Evolutionary conservation across 2,329 filamentous ascomycete species (phyloP), one percentile per base, ranked within the genome.

Genomic region (Nigrospora sphaerica): DNA sequence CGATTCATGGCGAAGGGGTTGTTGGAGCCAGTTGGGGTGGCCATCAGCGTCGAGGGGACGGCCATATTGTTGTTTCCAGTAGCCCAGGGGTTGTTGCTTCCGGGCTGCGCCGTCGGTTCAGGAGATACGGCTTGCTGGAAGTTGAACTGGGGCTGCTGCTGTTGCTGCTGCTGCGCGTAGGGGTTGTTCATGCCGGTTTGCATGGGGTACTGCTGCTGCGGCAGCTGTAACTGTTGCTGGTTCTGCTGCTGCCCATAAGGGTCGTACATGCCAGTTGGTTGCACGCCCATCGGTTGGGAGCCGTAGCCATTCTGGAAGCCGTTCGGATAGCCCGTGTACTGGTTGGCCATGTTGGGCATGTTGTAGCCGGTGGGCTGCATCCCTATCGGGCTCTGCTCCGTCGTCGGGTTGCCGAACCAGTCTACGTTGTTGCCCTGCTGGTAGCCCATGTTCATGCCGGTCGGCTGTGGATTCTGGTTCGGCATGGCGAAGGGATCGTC

Each of bases 351-450:
- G 52, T 77, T 77, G 52, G 80, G 82, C 28, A 74, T 71, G 52
- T 77, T 77, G 46, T 66, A 86, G n/a, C 88, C 89, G 1, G 89
- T 95, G 3, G 81, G 85, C 64, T 95, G 90, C 39, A 77, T 64
- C 91, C 83, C 55, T 63, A 80, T 77, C 59, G 88, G 85, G 57
- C 71, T 81, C 58, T 82, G 83, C 48, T 17, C 37, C 31, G 92
- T 88, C 59, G 97, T 85, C 12, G 91, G 89, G 65, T 98, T 98
- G 49, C 92, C 93, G 58, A 95, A 93, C 81, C 95, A 97, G 68
- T 98, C 93, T 16, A 98, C 93, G 12, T 89, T 88, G 47, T 86
- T 86, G 62, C 95, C 92, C 69, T 98, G 93, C 71, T 97, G 91
- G 61, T 98, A 98, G 40, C 92, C 92, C 69, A 95, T 91, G 67